Percentiles rank a stretch among this genome's conserved stretches.
These are phyloP conservation scores for Crotalaria pallida DNA, from an alignment of 306 rosid species.

Conservation along the genomic window DNA sequence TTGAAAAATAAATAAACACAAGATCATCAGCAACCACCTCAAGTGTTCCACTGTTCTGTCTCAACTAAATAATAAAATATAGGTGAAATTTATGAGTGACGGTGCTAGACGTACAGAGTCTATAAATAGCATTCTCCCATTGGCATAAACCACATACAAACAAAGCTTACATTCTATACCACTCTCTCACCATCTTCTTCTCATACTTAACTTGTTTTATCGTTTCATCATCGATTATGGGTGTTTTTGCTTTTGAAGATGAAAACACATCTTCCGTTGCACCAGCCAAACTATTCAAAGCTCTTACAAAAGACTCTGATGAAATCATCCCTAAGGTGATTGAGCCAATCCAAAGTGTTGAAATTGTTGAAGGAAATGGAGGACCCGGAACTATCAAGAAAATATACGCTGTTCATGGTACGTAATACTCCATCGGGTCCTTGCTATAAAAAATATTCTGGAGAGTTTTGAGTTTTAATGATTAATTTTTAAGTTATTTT, in stretches of 20 bases:
- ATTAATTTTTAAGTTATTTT: too few relatives aligned
- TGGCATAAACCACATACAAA: slow-evolving; percentile 1
- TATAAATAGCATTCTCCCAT: not conserved
- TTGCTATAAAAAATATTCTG: too few relatives aligned
- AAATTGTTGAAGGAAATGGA: slow-evolving; percentile 37
- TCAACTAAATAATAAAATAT: not conserved
- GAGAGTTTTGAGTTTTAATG: too few relatives aligned
- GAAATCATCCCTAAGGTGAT: slow-evolving; percentile 23
- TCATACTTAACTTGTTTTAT: not conserved
- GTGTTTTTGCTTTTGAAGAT: slow-evolving; percentile 20
- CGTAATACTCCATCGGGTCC: too few relatives aligned
- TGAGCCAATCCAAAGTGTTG: slow-evolving; percentile 1
- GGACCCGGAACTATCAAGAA: slow-evolving; percentile 43
- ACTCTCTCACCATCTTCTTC: not conserved
- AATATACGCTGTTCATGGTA: not conserved
- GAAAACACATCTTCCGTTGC: slow-evolving; percentile 16
- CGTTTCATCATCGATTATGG: slow-evolving; percentile 28
- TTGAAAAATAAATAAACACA: too few relatives aligned
- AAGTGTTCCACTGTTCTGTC: not conserved
- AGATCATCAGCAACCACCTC: not conserved
- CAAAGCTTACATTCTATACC: not conserved
- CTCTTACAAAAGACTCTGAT: slow-evolving; percentile 21
- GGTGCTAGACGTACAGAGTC: not conserved
- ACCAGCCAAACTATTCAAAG: slow-evolving; percentile 31
- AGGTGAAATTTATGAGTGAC: too few relatives aligned